Evolutionary conservation across 768 basidiomycete genomes (phyloP), one percentile per base, ranked within the genome.

Genomic region (Pisolithus marmoratus): DNA sequence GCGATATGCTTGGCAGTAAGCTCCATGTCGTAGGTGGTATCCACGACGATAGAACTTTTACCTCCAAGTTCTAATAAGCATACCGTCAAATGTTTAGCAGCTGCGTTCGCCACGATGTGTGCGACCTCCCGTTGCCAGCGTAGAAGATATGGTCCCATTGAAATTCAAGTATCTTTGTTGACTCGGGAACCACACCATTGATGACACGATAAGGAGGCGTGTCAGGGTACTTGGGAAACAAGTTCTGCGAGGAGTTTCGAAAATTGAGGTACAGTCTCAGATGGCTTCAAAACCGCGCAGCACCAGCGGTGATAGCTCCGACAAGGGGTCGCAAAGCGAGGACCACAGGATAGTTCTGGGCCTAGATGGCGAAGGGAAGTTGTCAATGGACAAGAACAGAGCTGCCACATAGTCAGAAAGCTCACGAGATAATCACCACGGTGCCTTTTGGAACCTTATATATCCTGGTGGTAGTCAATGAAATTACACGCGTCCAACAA

Each of bases 281-380:
- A 87, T 0, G 78, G 76, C 61, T 90, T 90, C 60, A 89, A 44
- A 8, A 82, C 74, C 0, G 75, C 77, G n/a, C 81, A 75, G 58
- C 84, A 86, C 88, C 89, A 1, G 87, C 86, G 0, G 85, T 74
- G 45, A 91, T 84, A 1, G 88, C 88, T 4, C 87, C 87, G 46
- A 78, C 72, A 20, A 85, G 67, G 3, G 86, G 85, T 37, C 77
- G 75, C 6, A 86, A 63, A 4, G 60, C 71, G 27, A 84, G 72
- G 8, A 80, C 67, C 47, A 81, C 59, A 0, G 85, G 85, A 57
- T 80, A 86, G 59, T 86, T 86, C 82, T 82, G 85, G 83, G 83
- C 17, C 83, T 84, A 27, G 12, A 46, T 34, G 5, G 34, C 34
- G 34, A 47, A 14, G 12, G n/a, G 17, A 29, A 34, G 40, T 29